A percentile compares a stretch with the other conserved stretches of the same genome.
These are phyloP conservation scores for Solanum pinnatisectum DNA, from an alignment of 257 asterid species.

Conservation along the genomic window DNA sequence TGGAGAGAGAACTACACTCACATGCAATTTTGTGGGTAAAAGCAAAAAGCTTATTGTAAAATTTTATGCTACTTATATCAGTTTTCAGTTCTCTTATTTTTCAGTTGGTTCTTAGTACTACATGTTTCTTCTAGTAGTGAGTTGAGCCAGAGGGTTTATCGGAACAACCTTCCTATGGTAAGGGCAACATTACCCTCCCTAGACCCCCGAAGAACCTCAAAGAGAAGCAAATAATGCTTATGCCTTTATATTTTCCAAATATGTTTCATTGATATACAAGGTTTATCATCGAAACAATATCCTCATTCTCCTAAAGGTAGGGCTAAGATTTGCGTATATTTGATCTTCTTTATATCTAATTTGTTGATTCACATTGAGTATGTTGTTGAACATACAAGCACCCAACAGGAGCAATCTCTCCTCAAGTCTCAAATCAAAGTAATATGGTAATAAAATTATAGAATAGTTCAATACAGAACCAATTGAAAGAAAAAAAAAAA, in stretches of 20 bases:
- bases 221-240: background rate
- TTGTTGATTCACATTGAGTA: accelerated
- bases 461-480: background rate
- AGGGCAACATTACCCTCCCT: background rate
- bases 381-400: background rate
- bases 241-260: background rate
- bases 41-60: background rate
- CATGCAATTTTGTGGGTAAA: background rate
- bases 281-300: background rate
- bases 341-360: no score
- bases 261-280: background rate
- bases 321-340: no score
- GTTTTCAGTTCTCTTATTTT: background rate
- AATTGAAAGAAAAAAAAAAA: background rate
- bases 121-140: background rate
- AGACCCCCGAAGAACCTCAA: background rate
- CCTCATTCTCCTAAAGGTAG: background rate
- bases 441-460: no score
- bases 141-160: background rate
- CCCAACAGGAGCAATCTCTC: background rate
- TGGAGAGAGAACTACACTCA: background rate
- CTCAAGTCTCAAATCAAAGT: no score
- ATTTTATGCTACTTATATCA: background rate
- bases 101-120: background rate
- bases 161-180: background rate